Percentiles rank a stretch among this genome's conserved stretches.
Conservation (phyloP, 2,329 filamentous ascomycete genomes). For the Anthostomella pinea region DNA sequence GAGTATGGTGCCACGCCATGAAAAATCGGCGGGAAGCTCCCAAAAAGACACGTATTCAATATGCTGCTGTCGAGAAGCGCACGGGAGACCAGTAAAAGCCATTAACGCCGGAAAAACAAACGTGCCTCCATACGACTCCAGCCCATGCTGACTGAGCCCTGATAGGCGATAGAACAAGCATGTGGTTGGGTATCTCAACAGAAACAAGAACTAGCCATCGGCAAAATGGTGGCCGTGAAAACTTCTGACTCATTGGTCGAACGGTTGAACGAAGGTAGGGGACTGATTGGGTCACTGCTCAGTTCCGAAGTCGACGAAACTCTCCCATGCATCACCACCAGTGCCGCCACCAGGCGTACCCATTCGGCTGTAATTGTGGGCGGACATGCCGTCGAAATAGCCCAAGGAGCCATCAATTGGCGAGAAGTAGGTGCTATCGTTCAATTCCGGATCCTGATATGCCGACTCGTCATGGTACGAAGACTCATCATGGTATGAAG, state of each 20-base stretch:
- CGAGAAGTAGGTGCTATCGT: slow-evolving; percentile 15
- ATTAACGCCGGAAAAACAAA: too few species aligned
- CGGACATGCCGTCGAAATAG: slow-evolving; percentile 7
- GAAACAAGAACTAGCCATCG: too few species aligned
- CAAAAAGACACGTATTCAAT: too few species aligned
- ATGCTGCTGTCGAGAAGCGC: too few species aligned
- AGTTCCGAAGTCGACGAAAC: slow-evolving; percentile 30
- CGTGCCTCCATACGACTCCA: background rate
- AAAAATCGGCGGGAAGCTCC: too few species aligned
- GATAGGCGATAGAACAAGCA: background rate
- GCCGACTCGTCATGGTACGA: slow-evolving; percentile 2
- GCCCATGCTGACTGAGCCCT: background rate
- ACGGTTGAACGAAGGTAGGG: too few species aligned
- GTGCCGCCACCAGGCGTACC: slow-evolving; percentile 20
- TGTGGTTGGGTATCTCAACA: background rate
- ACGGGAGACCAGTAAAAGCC: too few species aligned
- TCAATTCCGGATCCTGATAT: background rate
- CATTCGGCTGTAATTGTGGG: slow-evolving; percentile 16
- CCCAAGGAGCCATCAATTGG: slow-evolving; percentile 14
- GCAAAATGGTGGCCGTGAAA: too few species aligned
- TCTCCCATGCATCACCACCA: slow-evolving; percentile 26
- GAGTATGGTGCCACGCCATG: too few species aligned
- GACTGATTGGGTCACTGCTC: slow-evolving; percentile 26
- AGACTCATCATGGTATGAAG: too few species aligned
- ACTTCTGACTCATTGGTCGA: too few species aligned